A percentile compares a stretch with the other conserved stretches of the same genome.
Evolutionary conservation across 768 basidiomycete genomes (phyloP).

Genomic region (Trametes punicea): DNA sequence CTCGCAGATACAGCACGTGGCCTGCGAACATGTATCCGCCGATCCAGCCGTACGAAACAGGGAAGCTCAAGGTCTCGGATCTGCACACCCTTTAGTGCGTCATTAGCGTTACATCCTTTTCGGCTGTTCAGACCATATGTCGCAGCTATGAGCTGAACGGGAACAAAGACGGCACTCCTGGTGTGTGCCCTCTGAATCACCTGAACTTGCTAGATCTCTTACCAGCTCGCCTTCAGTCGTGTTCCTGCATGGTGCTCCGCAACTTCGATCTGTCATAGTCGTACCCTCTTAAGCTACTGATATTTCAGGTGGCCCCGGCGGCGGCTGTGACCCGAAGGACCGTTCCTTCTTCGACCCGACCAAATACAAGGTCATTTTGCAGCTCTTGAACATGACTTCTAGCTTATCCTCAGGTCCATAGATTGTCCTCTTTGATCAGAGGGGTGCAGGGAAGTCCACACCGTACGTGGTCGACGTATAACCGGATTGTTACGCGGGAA

Average conservation of each 20-base stretch:
- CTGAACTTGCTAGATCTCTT: too few relatives aligned
- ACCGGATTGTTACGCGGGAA: neutral
- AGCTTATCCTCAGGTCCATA: constrained; percentile 25
- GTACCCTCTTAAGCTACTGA: neutral
- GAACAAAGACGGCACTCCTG: constrained; percentile 72
- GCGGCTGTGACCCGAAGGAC: constrained; percentile 66
- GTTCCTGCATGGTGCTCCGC: constrained; percentile 64
- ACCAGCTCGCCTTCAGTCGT: constrained; percentile 44
- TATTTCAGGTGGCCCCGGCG: constrained; percentile 70
- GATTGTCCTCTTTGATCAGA: constrained; percentile 88
- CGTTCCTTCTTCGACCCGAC: constrained; percentile 78
- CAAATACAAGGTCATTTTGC: constrained; percentile 67
- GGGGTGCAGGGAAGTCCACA: constrained; percentile 83
- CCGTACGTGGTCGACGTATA: constrained; percentile 50
- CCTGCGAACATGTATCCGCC: constrained; percentile 57
- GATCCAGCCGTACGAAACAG: constrained; percentile 61
- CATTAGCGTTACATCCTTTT: neutral
- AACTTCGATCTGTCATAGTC: too few relatives aligned
- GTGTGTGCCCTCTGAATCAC: constrained; percentile 35
- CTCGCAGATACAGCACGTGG: neutral
- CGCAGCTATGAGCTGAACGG: constrained; percentile 79
- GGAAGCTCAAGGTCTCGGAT: constrained; percentile 66
- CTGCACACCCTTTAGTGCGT: constrained; percentile 75
- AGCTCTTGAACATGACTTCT: neutral
- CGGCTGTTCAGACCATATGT: neutral